These are phyloP conservation scores for Rhynchosporium graminicola DNA, from an alignment of 2,329 filamentous ascomycete species.

Conservation along the genomic window DNA sequence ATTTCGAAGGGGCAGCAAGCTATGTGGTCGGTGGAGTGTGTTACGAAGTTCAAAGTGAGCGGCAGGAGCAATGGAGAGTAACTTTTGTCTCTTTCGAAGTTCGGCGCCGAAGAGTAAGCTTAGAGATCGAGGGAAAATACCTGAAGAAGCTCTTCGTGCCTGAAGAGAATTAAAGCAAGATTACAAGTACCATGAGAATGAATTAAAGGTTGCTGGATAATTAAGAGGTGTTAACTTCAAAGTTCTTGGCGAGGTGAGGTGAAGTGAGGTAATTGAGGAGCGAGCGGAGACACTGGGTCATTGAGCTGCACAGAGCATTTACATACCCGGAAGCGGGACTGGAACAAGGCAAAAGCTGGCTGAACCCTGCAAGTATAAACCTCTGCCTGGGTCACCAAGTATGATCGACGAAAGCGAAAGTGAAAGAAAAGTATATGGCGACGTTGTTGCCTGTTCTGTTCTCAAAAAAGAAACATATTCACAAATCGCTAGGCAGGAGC, in stretches of 20 bases:
- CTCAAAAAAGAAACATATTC: no score
- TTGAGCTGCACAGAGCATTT: background rate
- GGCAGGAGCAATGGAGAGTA: conserved; percentile 3
- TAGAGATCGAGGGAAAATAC: background rate
- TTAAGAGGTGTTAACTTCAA: no score
- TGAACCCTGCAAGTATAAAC: background rate
- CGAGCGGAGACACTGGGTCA: conserved; percentile 1
- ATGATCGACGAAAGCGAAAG: conserved; percentile 1
- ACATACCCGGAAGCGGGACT: conserved; percentile 13
- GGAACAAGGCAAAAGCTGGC: background rate
- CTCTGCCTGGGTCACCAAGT: conserved; percentile 3
- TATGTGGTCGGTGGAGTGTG: background rate
- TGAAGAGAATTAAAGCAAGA: conserved; percentile 18
- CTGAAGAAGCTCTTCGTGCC: conserved; percentile 9
- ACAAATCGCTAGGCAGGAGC: no score
- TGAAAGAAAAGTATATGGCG: background rate
- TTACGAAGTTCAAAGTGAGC: background rate
- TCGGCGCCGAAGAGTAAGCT: background rate
- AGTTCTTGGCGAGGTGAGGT: no score
- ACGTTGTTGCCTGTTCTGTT: background rate
- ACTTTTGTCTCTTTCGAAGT: background rate
- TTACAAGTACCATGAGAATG: conserved; percentile 9
- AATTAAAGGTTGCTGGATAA: no score
- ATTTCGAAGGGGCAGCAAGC: conserved; percentile 24
- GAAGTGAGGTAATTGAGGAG: background rate